Conservation (phyloP, 768 basidiomycete genomes). For the Lepiota venenata region DNA sequence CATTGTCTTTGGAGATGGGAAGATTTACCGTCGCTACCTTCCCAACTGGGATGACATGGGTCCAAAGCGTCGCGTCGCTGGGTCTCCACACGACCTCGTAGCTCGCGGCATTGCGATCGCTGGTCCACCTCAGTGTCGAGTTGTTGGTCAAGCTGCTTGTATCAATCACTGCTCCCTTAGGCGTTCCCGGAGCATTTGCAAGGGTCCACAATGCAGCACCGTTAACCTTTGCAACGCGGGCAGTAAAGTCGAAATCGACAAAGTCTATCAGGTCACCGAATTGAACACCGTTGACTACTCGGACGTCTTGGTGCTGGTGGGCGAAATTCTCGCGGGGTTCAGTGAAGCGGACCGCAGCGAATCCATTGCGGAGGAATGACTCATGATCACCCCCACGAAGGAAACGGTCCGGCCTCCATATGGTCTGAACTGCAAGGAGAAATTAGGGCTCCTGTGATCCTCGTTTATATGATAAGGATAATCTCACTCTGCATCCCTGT, state of each 20-base stretch:
- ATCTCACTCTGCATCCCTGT: conserved; percentile 48
- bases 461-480: neutral
- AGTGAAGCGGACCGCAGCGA: conserved; percentile 53
- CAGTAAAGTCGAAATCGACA: conserved; percentile 49
- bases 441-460: neutral
- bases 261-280: conserved; percentile 55
- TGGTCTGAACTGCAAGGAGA: conserved; percentile 36
- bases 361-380: conserved; percentile 46
- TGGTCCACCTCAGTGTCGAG: conserved; percentile 46
- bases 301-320: conserved; percentile 55
- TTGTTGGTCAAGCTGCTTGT: conserved; percentile 50
- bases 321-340: conserved; percentile 56
- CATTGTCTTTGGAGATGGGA: conserved; percentile 47
- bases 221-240: conserved; percentile 49
- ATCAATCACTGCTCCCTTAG: conserved; percentile 43
- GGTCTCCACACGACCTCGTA: conserved; percentile 53
- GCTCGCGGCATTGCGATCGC: conserved; percentile 34
- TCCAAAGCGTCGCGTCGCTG: conserved; percentile 44
- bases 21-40: conserved; percentile 37
- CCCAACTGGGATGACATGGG: conserved; percentile 46
- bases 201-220: conserved; percentile 52
- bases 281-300: conserved; percentile 46
- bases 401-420: conserved; percentile 52
- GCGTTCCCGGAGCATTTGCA: conserved; percentile 52
- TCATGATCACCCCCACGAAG: conserved; percentile 54